Evolutionary conservation across 257 asterid species (phyloP).

Genomic region (Osmanthus fragrans): DNA sequence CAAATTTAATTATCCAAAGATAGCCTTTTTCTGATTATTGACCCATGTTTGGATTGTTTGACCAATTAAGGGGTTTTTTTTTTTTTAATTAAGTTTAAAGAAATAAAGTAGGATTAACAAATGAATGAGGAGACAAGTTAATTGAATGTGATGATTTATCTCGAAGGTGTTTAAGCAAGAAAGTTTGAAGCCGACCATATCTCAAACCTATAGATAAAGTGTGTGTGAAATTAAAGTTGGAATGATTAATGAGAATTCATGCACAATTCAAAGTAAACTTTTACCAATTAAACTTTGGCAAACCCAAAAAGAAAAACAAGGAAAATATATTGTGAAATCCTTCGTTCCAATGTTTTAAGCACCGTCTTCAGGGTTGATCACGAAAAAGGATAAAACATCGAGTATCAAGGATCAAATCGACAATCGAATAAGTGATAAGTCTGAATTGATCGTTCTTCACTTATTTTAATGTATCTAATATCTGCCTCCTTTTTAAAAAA

Average conservation of each 20-base stretch:
- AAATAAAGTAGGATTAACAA: not conserved
- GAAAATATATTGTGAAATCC: not conserved
- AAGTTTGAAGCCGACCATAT: conserved; percentile 8
- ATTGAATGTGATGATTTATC: conserved; percentile 18
- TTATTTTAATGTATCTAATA: too few species aligned
- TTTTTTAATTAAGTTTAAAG: not conserved
- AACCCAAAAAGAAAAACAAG: not conserved
- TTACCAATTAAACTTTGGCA: conserved; percentile 12
- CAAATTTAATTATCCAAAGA: conserved; percentile 25
- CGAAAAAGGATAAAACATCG: too few species aligned
- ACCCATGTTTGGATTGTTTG: conserved; percentile 8
- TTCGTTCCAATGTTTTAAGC: not conserved
- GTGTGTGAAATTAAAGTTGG: not conserved
- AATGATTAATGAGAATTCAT: conserved; percentile 15
- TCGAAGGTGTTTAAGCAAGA: conserved; percentile 3
- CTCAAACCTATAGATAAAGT: not conserved
- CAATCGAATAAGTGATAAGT: too few species aligned
- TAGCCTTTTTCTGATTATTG: not conserved
- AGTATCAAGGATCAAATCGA: too few species aligned
- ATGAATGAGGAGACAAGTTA: conserved; percentile 1
- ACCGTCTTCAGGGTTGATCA: not conserved
- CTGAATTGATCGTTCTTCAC: too few species aligned
- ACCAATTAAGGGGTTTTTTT: not conserved
- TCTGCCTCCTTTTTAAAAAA: too few species aligned
- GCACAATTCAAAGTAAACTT: not conserved